Evolutionary conservation across 306 rosid species (phyloP), one percentile per base, ranked within the genome.

Genomic region (Cicer yamashitae): DNA sequence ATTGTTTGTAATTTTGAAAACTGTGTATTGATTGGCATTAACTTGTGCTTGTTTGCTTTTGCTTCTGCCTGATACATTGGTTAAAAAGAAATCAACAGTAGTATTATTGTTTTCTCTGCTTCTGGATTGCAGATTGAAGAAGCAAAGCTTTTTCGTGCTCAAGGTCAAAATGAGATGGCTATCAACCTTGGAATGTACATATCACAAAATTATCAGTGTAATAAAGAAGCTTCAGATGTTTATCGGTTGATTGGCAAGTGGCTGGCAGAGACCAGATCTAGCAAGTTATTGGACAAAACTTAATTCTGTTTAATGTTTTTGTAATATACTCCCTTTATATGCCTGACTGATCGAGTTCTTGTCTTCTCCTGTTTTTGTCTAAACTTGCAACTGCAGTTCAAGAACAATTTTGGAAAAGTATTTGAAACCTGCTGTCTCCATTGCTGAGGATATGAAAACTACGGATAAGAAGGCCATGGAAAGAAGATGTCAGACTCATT

Each of bases 201-300:
- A 43, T 83, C 87, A 9, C 81, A 87, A 78, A 82, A 83, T 74
- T 71, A 73, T 80, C 74, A 46, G 68, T 79, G 86, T 52, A 79
- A 81, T 81, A 87, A 90, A 76, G 96, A 90, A 82, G 86, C 92
- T 86, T 88, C 97, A 77, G 92, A 89, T 86, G 91, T 87, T 65
- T 77, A 84, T 86, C 96, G 98, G 77, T 75, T 94, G 87, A 89
- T 88, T 68, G 98, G 98, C 83, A 94, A 91, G 85, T 94, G 98
- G 98, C 86, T 94, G 79, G 98, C 98, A 48, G 98, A 94, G 87
- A 90, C 94, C 77, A 89, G 98, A 91, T 90, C 97, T 79, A 91
- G 98, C 98, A 94, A 86, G 98, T 91, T 83, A 84, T 11, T 20
- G 66, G 60, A 67, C 75, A 79, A 81, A 37, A 43, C 77, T 72